Evolutionary conservation across 2,329 filamentous ascomycete species (phyloP).

Genomic region (Aspergillus tamarii): DNA sequence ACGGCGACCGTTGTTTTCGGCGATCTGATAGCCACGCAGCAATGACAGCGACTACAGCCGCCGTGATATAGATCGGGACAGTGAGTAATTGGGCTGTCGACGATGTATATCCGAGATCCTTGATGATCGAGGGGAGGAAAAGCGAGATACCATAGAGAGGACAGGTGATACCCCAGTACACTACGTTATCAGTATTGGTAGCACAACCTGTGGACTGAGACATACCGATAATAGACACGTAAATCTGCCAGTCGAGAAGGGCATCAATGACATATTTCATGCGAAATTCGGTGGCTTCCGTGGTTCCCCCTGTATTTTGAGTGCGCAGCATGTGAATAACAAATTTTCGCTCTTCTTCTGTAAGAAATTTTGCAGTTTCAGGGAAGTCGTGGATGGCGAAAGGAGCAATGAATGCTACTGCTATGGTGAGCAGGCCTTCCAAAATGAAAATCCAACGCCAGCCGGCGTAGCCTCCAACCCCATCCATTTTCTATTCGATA

Average conservation of each 20-base stretch:
- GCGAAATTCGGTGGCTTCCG: constrained; percentile 38
- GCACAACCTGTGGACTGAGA: neutral
- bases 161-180: constrained; percentile 48
- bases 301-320: constrained; percentile 36
- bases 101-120: constrained; percentile 43
- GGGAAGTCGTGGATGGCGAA: constrained; percentile 52
- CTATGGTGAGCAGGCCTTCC: constrained; percentile 51
- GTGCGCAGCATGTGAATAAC: constrained; percentile 43
- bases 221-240: constrained; percentile 43
- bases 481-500: constrained; percentile 50
- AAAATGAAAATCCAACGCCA: constrained; percentile 58
- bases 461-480: constrained; percentile 49
- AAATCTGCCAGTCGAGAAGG: constrained; percentile 48
- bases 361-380: constrained; percentile 48
- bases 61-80: constrained; percentile 46
- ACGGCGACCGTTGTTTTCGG: constrained; percentile 56
- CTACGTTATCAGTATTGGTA: constrained; percentile 21
- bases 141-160: constrained; percentile 48
- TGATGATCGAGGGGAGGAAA: constrained; percentile 47
- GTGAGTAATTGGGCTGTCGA: constrained; percentile 47
- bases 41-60: constrained; percentile 40
- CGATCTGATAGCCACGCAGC: constrained; percentile 62
- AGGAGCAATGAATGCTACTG: constrained; percentile 47
- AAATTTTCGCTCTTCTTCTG: constrained; percentile 42
- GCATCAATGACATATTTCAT: constrained; percentile 45